Evolutionary conservation across 2,329 filamentous ascomycete genomes (phyloP).

Genomic region (Tetracladium maxilliforme): DNA sequence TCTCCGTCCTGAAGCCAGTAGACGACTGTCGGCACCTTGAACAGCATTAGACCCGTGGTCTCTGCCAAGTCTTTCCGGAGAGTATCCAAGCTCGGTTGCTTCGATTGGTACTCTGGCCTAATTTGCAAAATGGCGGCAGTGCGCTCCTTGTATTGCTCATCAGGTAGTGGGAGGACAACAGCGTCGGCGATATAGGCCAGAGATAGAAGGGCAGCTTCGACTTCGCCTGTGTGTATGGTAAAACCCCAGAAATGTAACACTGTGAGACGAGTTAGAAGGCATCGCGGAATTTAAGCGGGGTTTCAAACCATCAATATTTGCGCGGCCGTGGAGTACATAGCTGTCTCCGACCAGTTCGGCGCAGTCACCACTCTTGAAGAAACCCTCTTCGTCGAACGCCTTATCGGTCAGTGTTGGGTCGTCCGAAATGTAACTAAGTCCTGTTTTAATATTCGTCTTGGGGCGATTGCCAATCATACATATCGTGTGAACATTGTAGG

Average conservation of each 20-base stretch:
- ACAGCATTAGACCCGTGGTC: conserved; percentile 5
- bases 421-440: conserved; percentile 6
- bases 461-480: conserved; percentile 1
- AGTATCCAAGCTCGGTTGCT: conserved; percentile 3
- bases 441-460: conserved; percentile 2
- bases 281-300: conserved; percentile 2
- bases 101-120: conserved; percentile 4
- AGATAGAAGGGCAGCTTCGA: conserved; percentile 7
- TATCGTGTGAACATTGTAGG: conserved; percentile 9
- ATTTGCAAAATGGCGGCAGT: conserved; percentile 7
- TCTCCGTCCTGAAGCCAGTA: conserved; percentile 8
- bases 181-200: conserved; percentile 7
- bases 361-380: conserved; percentile 10
- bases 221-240: conserved; percentile 7
- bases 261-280: conserved; percentile 4
- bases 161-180: conserved; percentile 5
- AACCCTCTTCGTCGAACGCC: conserved; percentile 9
- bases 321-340: conserved; percentile 7
- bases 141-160: conserved; percentile 7
- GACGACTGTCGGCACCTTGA: conserved; percentile 8
- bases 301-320: conserved; percentile 7
- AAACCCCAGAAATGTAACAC: conserved; percentile 9
- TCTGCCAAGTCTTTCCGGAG: conserved; percentile 6
- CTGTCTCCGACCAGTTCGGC: conserved; percentile 7
- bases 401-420: conserved; percentile 7